phyloP scores from a whole-genome alignment of 495 filamentous ascomycete species.

The Penicillium roqueforti region DNA sequence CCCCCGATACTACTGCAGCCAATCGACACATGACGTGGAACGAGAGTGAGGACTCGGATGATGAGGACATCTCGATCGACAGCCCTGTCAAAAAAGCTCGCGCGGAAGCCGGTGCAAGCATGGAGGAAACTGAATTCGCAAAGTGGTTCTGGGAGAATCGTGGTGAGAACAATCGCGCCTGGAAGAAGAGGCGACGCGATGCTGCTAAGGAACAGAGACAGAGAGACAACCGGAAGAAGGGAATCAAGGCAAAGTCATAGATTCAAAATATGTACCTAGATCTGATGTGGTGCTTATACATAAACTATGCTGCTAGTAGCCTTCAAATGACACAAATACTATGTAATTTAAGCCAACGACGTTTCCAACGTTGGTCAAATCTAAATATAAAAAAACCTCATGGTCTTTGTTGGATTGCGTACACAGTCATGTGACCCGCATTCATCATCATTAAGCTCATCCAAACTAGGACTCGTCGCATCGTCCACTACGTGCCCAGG shows the following conservation, averaged over 20 bases:
- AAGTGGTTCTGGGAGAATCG: slow-evolving; percentile 92
- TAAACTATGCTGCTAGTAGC: neutral
- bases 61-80: slow-evolving; percentile 29
- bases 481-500: slow-evolving; percentile 5
- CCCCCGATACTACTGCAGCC: slow-evolving; percentile 85
- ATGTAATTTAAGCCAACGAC: neutral
- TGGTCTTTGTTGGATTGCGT: neutral
- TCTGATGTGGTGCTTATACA: slow-evolving; percentile 1
- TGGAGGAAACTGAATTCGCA: slow-evolving; percentile 65
- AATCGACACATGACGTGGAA: slow-evolving; percentile 35
- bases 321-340: neutral
- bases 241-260: slow-evolving; percentile 44
- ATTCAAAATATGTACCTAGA: neutral
- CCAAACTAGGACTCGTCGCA: neutral
- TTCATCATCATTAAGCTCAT: slow-evolving; percentile 13
- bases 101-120: slow-evolving; percentile 10
- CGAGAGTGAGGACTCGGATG: slow-evolving; percentile 32
- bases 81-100: slow-evolving; percentile 35
- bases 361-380: neutral
- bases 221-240: slow-evolving; percentile 69
- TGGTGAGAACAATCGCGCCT: slow-evolving; percentile 83
- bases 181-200: slow-evolving; percentile 81
- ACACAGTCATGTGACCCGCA: slow-evolving; percentile 10
- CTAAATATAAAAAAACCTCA: neutral
- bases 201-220: slow-evolving; percentile 82